Percentiles rank a stretch among this genome's conserved stretches.
phyloP scores from a whole-genome alignment of 106 monocot species.

The Apostasia ramifera region DNA sequence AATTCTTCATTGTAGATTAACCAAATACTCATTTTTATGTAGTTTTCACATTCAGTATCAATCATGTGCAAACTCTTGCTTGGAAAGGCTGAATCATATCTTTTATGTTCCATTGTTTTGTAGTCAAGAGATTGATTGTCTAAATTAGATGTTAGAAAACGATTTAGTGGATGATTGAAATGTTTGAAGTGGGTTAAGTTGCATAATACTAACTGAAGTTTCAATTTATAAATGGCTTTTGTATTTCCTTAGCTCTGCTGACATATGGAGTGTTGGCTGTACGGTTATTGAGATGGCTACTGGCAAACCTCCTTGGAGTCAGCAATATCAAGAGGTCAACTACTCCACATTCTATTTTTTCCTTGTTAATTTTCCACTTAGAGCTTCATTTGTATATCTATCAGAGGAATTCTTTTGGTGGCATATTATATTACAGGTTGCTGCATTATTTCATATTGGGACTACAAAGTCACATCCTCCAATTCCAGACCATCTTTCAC shows the following conservation, averaged over 20 bases:
- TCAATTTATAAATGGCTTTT: too few species aligned
- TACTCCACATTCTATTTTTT: background rate
- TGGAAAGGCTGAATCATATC: too few species aligned
- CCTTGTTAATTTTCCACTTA: background rate
- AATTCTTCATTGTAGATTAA: too few species aligned
- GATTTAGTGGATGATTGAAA: too few species aligned
- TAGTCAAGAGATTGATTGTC: too few species aligned
- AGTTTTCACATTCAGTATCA: too few species aligned
- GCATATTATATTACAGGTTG: constrained; percentile 44
- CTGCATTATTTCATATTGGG: constrained; percentile 84
- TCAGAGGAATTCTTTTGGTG: background rate
- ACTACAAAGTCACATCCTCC: constrained; percentile 96
- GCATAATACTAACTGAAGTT: too few species aligned
- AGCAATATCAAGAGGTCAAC: constrained; percentile 84
- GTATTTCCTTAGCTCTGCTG: constrained; percentile 64
- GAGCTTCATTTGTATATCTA: background rate
- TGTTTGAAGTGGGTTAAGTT: too few species aligned
- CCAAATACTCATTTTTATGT: too few species aligned
- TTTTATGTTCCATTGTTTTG: too few species aligned
- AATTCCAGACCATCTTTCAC: constrained; percentile 90
- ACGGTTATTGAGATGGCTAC: constrained; percentile 99
- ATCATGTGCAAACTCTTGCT: too few species aligned
- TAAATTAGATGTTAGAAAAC: too few species aligned
- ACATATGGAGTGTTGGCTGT: constrained; percentile 99
- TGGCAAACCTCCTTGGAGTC: constrained; percentile 99